Evolutionary conservation across 768 basidiomycete genomes (phyloP), one percentile per base, ranked within the genome.

Genomic region (Suillus americanus): DNA sequence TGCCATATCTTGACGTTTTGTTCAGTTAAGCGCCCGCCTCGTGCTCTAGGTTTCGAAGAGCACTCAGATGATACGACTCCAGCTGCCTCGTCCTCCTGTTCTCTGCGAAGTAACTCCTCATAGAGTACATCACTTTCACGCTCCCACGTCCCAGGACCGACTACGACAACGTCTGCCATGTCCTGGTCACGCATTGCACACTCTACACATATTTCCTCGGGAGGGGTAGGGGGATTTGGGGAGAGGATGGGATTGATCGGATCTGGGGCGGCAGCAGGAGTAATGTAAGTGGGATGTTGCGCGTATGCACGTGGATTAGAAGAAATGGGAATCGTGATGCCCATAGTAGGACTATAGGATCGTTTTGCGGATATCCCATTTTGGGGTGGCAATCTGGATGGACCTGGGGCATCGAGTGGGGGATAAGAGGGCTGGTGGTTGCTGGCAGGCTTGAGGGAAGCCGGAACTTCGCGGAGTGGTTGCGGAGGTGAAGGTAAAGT

Each of bases 131-230:
- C 97, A 72, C 94, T 95, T 67, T 90, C 90, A 45, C 97, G 84
- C 0, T 92, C 94, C 97, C 97, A 99, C 9, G 91, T 85, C 1
- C 95, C 94, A 12, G 89, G 87, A 35, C 88, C 86, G 3, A 88
- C 85, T 25, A 97, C 97, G 74, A 92, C 86, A 30, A 99, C 94
- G 74, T 97, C 96, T 10, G 90, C 94, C 91, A 99, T 94, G 74
- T 99, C 97, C 73, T 97, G 88, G 76, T 99, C 97, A 38, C 97
- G 89, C 96, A 99, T 99, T 64, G 97, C 91, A 73, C 97, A 99
- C 76, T 99, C 97, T 41, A 97, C 82, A 70, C 97, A 99, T 37
- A 98, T 80, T 75, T 99, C 97, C 70, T 92, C 91, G 67, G 85
- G 88, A 12, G 78, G 80, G 5, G 71, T 72, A 35, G 77, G 85